Base-by-base conservation (phyloP, 164 flowering plant genomes). In the Paratinospora sagittata region DNA sequence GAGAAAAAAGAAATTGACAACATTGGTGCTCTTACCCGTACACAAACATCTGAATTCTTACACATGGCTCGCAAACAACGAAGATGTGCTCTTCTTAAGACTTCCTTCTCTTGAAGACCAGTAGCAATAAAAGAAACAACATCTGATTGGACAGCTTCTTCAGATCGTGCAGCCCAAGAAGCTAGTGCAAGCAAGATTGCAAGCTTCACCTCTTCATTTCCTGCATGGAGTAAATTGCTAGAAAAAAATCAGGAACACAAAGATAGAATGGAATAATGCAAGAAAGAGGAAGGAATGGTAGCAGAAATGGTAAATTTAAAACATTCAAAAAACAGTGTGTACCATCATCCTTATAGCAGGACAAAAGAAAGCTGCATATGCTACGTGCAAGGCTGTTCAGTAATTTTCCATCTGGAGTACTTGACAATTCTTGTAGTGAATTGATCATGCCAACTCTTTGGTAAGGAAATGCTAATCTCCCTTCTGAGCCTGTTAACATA, bases 171-270 rank as follows among this genome's bases (percentile, higher is more conserved):
- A n/a, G 84, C 89, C 98, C 97, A 96, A 30, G 83, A 82, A 58
- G 92, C 85, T 24, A 96, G 34, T 26, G 97, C 89, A 41, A 88
- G 80, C 77, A 93, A 81, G 64, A 82, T 79, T 74, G 95, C 87
- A 73, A 93, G 85, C 75, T 93, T 96, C 27, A 90, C 97, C 78
- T 96, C 98, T 69, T 96, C 99, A 84, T 91, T 96, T 70, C 98
- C 99, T 96, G 86, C 21, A 75, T 23, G 10, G 37, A 7, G 63
- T 55, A 55, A 30, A 21, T 14, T 43, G 34, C 26, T 73, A 49
- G 14, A 65, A 36, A 66, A 30, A 26, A 27, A 21, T 36, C n/a
- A 27, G 36, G 57, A 24, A 33, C 39, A 58, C n/a, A 19, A 19
- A 33, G 34, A 17, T 5, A 26, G 65, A 17, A 68, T 30, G 69